Base-by-base conservation (phyloP, 345 rosid species). In the Lumnitzera littorea region DNA sequence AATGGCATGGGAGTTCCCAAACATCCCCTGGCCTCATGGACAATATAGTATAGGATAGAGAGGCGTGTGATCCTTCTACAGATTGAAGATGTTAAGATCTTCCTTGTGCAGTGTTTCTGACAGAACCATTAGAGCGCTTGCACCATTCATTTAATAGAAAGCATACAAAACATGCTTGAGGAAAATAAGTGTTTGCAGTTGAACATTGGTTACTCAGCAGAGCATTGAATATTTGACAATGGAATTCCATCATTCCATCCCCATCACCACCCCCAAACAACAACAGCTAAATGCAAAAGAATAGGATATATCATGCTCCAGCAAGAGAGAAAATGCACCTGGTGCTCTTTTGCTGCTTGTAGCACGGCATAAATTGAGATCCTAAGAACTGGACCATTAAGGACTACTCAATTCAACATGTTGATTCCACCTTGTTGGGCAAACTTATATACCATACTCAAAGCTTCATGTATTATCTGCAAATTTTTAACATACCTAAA, bases 1-100 rank as follows among this genome's bases (percentile, higher is more conserved):
- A 50, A 81, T 92, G 46, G 84, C 85, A 89, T 78, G 0, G 95
- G 96, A 51, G 91, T 89, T 55, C 92, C 96, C 20, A 62, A 61
- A 92, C 79, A 69, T 92, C 98, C 12, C 89, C 87, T n/a, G 96
- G 96, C 94, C 89, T 78, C 94, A 84, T 78, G 57, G 96, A 89
- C 77, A 92, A 67, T 48, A 92, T 74, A 62, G 96, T 91, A 76
- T 89, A 91, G 11, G 43, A 36, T 36, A 66, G 4, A 95, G 83
- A n/a, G 96, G 92, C 0, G 95, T 85, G 75, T 92, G 95, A 49
- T 85, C 98, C 62, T 82, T 89, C 98, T 96, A 89, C 86, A 91
- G 89, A 70, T 92, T 87, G 63, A 92, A 60, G 61, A 92, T 77
- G 71, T 77, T 82, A 76, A 92, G 89, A 61, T 92, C 96, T 89